Conservation (phyloP, 495 filamentous ascomycete species). For the Daldinia concentrica region DNA sequence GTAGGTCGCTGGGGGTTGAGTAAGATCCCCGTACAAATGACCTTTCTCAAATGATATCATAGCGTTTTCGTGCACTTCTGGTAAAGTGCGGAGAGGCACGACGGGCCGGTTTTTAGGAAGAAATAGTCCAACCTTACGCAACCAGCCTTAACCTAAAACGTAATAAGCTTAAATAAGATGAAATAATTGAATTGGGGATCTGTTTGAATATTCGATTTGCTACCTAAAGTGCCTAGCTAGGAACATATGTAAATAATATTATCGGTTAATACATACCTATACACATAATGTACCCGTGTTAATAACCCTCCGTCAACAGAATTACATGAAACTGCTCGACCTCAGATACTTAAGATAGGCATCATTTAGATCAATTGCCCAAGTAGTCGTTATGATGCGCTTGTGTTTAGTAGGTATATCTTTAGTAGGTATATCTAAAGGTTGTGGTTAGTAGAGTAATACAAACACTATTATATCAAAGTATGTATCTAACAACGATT, state of each 20-base stretch:
- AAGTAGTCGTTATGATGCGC: not conserved
- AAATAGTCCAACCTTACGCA: not conserved
- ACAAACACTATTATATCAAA: too few relatives aligned
- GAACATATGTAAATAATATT: too few relatives aligned
- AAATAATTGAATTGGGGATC: not conserved
- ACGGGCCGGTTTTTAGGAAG: not conserved
- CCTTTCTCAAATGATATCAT: constrained; percentile 15
- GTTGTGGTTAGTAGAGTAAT: too few relatives aligned
- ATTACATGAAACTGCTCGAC: too few relatives aligned
- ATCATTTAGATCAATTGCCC: not conserved
- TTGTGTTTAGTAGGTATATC: not conserved
- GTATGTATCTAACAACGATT: too few relatives aligned
- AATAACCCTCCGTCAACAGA: not conserved
- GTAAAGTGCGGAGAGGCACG: constrained; percentile 10
- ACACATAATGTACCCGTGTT: too few relatives aligned
- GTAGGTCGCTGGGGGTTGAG: not conserved
- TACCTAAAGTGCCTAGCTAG: not conserved
- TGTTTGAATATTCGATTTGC: not conserved
- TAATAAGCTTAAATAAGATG: not conserved
- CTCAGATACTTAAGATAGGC: not conserved
- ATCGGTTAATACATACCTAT: too few relatives aligned
- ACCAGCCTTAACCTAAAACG: not conserved
- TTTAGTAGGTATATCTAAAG: not conserved
- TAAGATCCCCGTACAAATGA: not conserved
- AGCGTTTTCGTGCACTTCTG: constrained; percentile 4